phyloP scores from a whole-genome alignment of 1,284 basidiomycete genomes.

The Tranzscheliella williamsii region DNA sequence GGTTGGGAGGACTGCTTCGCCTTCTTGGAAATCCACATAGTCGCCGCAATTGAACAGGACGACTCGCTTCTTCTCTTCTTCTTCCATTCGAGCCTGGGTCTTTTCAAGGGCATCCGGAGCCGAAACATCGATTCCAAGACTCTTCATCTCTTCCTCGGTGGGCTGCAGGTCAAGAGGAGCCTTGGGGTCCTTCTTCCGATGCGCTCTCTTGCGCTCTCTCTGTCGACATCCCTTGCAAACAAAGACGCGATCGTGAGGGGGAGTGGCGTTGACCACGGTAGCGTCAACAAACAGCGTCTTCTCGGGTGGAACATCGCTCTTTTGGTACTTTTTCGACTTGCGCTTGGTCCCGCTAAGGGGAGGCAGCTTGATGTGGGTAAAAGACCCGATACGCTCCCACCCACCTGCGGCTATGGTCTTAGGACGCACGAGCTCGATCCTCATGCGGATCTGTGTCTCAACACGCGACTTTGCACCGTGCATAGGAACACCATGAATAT shows the following conservation, averaged over 20 bases:
- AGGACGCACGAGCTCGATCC: constrained; percentile 55
- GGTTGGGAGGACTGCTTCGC: constrained; percentile 84
- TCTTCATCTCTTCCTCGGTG: constrained; percentile 52
- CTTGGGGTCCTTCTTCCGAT: constrained; percentile 50
- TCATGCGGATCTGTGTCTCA: constrained; percentile 70
- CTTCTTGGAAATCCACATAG: constrained; percentile 83
- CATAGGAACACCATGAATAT: constrained; percentile 81
- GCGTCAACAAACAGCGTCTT: constrained; percentile 60
- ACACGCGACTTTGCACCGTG: constrained; percentile 88
- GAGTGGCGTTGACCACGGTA: constrained; percentile 67
- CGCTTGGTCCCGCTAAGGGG: constrained; percentile 59
- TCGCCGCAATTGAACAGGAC: constrained; percentile 85
- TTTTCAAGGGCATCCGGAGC: constrained; percentile 42
- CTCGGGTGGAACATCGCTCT: constrained; percentile 51
- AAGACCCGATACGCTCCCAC: constrained; percentile 58
- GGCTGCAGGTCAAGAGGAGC: constrained; percentile 32
- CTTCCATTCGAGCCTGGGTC: constrained; percentile 45
- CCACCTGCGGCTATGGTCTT: constrained; percentile 10
- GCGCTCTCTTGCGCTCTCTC: constrained; percentile 64
- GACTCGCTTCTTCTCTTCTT: constrained; percentile 58
- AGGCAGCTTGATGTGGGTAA: constrained; percentile 58
- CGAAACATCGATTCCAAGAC: constrained; percentile 47
- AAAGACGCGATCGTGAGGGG: constrained; percentile 72
- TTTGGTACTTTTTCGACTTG: constrained; percentile 74
- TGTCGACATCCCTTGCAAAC: constrained; percentile 72